Evolutionary conservation across 345 rosid species (phyloP), one percentile per base, ranked within the genome.

Genomic region (Odontarrhena argentea): DNA sequence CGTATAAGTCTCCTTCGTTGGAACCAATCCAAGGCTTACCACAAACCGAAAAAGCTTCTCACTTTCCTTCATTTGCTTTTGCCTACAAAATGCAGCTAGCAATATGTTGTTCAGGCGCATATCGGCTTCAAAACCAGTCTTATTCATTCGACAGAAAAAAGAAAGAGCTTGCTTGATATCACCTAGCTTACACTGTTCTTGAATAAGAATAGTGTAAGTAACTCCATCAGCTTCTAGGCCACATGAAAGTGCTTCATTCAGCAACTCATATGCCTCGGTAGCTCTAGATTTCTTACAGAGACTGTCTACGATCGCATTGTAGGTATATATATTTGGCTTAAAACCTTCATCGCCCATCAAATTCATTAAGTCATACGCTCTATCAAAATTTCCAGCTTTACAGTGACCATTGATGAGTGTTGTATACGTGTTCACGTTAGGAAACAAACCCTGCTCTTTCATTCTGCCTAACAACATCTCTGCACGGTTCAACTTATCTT

Each of bases 1-100:
- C 2, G 97, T 88, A 73, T 80, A 93, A 9, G 97, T 93, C 84
- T 93, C 87, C 76, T 88, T 93, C 9, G 90, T 86, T 47, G 96
- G 97, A 74, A 82, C 76, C 65, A 90, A 80, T 8, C 88, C 86
- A 8, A 69, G 74, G 50, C 75, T 65, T 50, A 83, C 68, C 26
- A 80, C 86, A 70, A 80, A 80, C 37, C 55, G 68, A 47, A 85
- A 84, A 67, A 92, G 74, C 60, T 65, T 79, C 82, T 85, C 88
- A 22, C 97, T 82, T 68, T 89, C 90, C 63, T 78, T 75, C 84
- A 86, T 82, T 70, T 66, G 71, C 45, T 77, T 85, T 68, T 83
- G 82, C 86, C 85, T 85, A 76, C 92, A 85, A 42, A 86, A 84
- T 46, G 86, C 69, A 65, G 90, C 80, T 72, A 93, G 85, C 79